Conservation (phyloP, 352 stramenopile genomes). For the Phytophthora hybrid region DNA sequence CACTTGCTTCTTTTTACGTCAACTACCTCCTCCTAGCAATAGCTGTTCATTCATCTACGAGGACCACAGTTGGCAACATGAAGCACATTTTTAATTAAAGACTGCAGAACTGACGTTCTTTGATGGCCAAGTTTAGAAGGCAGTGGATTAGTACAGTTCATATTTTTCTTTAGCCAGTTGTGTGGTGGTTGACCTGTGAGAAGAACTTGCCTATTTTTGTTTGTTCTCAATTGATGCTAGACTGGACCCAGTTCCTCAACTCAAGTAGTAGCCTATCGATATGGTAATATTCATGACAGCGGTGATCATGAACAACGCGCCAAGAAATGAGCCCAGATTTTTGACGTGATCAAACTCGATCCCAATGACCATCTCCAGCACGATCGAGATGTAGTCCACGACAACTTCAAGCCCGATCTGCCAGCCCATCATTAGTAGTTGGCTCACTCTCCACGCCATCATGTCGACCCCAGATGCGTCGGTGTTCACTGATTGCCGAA, state of each 20-base stretch:
- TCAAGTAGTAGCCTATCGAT: constrained; percentile 34
- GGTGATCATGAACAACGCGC: constrained; percentile 36
- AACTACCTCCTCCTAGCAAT: not conserved
- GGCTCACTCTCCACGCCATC: constrained; percentile 3
- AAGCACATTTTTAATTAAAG: no score
- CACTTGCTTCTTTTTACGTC: not conserved
- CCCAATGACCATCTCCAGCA: constrained; percentile 32
- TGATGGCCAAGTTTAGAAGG: not conserved
- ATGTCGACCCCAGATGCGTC: not conserved
- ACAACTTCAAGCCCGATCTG: constrained; percentile 30
- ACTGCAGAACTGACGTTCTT: not conserved
- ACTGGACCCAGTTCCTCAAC: not conserved
- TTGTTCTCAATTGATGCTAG: no score
- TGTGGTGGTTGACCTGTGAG: not conserved
- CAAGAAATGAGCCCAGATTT: constrained; percentile 32
- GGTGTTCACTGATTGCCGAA: not conserved
- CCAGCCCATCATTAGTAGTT: constrained; percentile 19
- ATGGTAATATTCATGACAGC: constrained; percentile 46
- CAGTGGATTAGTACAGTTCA: not conserved
- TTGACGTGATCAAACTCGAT: constrained; percentile 32
- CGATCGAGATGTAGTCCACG: constrained; percentile 29
- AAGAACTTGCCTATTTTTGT: not conserved
- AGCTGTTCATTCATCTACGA: not conserved
- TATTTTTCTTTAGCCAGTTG: no score
- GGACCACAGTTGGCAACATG: no score